A percentile compares a stretch with the other conserved stretches of the same genome.
Conservation (phyloP, 2,329 filamentous ascomycete genomes). For the Diaporthe velutina region DNA sequence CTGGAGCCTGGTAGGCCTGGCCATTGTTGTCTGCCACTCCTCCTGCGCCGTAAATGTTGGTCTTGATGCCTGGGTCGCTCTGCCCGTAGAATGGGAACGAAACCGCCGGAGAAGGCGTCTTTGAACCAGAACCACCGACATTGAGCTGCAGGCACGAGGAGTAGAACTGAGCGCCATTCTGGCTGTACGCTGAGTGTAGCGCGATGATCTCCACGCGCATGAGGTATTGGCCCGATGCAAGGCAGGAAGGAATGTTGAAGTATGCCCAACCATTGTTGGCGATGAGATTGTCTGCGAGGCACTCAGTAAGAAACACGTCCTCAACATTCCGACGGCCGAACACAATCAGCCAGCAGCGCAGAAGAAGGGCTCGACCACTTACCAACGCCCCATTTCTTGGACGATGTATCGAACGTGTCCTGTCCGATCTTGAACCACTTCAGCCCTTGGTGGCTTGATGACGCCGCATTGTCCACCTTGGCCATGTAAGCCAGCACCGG, state of each 20-base stretch:
- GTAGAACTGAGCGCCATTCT: slow-evolving; percentile 58
- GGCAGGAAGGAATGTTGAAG: slow-evolving; percentile 63
- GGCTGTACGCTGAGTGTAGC: slow-evolving; percentile 60
- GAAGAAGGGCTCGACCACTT: not conserved
- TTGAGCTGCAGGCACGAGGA: slow-evolving; percentile 58
- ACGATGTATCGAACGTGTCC: slow-evolving; percentile 58
- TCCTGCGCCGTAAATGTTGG: slow-evolving; percentile 60
- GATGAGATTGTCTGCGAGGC: slow-evolving; percentile 54
- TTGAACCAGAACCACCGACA: slow-evolving; percentile 54
- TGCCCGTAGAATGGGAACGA: slow-evolving; percentile 60
- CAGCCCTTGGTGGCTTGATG: slow-evolving; percentile 54
- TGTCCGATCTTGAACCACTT: slow-evolving; percentile 70
- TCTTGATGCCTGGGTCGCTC: slow-evolving; percentile 58
- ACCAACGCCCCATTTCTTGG: slow-evolving; percentile 60
- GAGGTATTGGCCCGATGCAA: slow-evolving; percentile 67
- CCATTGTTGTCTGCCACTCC: slow-evolving; percentile 58
- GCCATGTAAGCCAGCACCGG: slow-evolving; percentile 66
- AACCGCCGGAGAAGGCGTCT: slow-evolving; percentile 52
- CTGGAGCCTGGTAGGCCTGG: slow-evolving; percentile 55
- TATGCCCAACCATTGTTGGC: slow-evolving; percentile 59
- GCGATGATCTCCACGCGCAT: slow-evolving; percentile 67
- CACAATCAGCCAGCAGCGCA: not conserved
- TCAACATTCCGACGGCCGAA: not conserved
- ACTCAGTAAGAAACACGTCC: not conserved
- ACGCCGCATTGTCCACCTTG: slow-evolving; percentile 64